phyloP scores from a whole-genome alignment of 352 stramenopile species.

The Pythium sp. region DNA sequence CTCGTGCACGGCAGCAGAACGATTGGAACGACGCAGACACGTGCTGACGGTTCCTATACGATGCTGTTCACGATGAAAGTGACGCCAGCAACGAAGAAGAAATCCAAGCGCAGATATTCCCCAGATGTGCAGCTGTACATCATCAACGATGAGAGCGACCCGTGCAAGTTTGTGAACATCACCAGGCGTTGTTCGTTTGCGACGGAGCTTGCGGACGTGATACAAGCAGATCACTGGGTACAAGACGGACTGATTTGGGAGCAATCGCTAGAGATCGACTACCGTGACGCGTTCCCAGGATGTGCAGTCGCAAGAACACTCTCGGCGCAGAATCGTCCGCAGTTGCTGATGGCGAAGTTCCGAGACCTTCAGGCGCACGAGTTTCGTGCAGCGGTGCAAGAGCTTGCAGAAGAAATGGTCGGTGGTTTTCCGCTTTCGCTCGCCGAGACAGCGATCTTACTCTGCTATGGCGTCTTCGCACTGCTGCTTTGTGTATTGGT shows the following conservation, averaged over 20 bases:
- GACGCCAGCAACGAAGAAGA: neutral
- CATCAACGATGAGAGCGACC: neutral
- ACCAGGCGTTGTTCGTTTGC: conserved; percentile 8
- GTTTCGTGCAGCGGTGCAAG: conserved; percentile 1
- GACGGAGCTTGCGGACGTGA: neutral
- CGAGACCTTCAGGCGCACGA: conserved; percentile 12
- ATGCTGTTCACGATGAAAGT: conserved; percentile 5
- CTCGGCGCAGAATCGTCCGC: neutral
- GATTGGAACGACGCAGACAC: conserved; percentile 4
- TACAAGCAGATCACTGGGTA: neutral
- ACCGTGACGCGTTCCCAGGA: neutral
- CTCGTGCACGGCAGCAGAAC: neutral
- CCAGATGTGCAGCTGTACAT: conserved; percentile 3
- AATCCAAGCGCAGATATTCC: neutral
- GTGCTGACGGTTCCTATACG: conserved; percentile 11
- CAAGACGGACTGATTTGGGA: conserved; percentile 8
- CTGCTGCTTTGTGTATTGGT: neutral
- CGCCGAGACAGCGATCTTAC: neutral
- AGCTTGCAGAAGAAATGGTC: neutral
- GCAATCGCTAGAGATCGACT: conserved; percentile 7
- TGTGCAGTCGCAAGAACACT: neutral
- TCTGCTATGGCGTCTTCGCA: conserved; percentile 4
- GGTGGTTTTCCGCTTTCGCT: conserved; percentile 5
- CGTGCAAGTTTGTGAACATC: conserved; percentile 9
- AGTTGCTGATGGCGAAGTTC: neutral